Conservation (phyloP, 73 alveolate species). For the Paramecium tetraurelia region DNA sequence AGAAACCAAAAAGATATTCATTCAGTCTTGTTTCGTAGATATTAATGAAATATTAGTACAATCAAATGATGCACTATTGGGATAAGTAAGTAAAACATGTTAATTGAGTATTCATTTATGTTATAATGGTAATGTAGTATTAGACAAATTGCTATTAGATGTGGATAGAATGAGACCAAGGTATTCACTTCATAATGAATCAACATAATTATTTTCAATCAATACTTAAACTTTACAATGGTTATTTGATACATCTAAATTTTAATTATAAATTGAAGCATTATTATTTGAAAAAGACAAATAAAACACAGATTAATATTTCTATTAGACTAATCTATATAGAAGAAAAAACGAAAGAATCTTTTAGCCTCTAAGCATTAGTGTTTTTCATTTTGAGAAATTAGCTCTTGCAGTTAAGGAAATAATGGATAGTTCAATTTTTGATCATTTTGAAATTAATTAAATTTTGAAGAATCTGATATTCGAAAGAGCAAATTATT, state of each 20-base stretch:
- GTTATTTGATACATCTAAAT: background rate
- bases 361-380: background rate
- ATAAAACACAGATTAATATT: background rate
- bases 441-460: background rate
- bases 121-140: background rate
- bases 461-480: background rate
- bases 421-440: background rate
- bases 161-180: background rate
- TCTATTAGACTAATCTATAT: background rate
- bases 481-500: background rate
- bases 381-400: background rate
- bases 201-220: background rate
- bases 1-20: background rate
- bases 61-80: background rate
- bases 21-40: background rate
- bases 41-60: background rate
- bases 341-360: slow-evolving; percentile 9
- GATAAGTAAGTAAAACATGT: background rate
- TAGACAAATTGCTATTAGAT: background rate
- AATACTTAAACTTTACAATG: background rate
- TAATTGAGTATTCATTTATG: background rate
- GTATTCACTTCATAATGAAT: background rate
- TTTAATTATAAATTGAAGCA: background rate
- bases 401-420: background rate
- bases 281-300: background rate